phyloP scores from a whole-genome alignment of 352 stramenopile genomes.

The Pythium insidiosum region DNA sequence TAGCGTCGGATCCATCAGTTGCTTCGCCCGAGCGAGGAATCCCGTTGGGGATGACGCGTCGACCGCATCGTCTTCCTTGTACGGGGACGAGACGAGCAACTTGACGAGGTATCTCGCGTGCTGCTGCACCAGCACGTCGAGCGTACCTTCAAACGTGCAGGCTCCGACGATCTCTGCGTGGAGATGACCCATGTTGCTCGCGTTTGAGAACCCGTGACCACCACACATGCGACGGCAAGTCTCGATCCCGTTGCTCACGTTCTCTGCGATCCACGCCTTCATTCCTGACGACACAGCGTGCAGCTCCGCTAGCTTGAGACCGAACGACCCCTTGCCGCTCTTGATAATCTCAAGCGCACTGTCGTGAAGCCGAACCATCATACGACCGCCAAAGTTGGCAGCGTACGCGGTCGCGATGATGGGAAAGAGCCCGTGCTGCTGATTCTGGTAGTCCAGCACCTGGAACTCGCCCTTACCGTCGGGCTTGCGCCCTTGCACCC shows the following conservation, averaged over 20 bases:
- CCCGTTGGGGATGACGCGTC: conserved; percentile 2
- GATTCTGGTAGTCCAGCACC: conserved; percentile 55
- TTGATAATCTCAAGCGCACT: conserved; percentile 23
- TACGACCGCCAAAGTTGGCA: conserved; percentile 20
- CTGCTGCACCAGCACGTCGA: conserved; percentile 64
- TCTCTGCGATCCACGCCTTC: conserved; percentile 39
- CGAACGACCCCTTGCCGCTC: conserved; percentile 24
- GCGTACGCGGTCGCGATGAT: conserved; percentile 39
- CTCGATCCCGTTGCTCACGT: conserved; percentile 37
- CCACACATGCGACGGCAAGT: conserved; percentile 31
- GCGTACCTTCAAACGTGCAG: conserved; percentile 63
- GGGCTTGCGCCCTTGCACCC: conserved; percentile 33
- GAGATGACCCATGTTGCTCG: conserved; percentile 20
- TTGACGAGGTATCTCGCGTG: conserved; percentile 60
- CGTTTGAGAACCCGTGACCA: conserved; percentile 15
- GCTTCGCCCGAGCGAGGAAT: conserved; percentile 30
- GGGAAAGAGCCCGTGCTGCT: conserved; percentile 38
- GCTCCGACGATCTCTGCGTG: conserved; percentile 34
- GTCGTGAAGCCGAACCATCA: conserved; percentile 23
- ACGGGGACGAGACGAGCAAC: conserved; percentile 13
- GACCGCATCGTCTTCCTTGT: conserved; percentile 4
- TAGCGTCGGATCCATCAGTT: conserved; percentile 16
- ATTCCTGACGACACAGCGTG: conserved; percentile 46
- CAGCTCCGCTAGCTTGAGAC: conserved; percentile 31
- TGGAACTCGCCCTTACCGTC: conserved; percentile 38